Evolutionary conservation across 2,329 filamentous ascomycete species (phyloP).

Genomic region (Chrysosporium queenslandicum): DNA sequence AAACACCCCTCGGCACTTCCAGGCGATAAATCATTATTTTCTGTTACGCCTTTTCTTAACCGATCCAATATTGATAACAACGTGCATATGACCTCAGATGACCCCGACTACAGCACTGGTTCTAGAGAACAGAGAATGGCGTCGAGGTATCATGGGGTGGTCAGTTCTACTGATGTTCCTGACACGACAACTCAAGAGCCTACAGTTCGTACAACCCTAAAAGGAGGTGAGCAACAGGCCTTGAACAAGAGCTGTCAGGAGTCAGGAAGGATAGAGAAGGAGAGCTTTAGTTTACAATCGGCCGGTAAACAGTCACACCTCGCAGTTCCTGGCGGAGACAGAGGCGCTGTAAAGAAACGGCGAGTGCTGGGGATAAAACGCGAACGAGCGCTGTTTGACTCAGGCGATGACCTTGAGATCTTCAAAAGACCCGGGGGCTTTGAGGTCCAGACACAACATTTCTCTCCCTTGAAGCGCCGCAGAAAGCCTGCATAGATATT

Average conservation of each 20-base stretch:
- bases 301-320: not conserved
- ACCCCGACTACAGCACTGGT: not conserved
- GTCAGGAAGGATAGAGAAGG: not conserved
- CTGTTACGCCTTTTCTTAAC: conserved; percentile 87
- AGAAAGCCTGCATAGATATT: too few species aligned
- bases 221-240: too few species aligned
- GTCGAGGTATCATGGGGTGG: too few species aligned
- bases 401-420: not conserved
- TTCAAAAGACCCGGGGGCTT: not conserved
- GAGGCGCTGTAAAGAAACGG: not conserved
- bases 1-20: conserved; percentile 50
- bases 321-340: too few species aligned
- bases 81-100: not conserved
- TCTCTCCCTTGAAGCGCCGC: conserved; percentile 2
- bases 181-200: not conserved
- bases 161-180: not conserved
- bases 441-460: not conserved
- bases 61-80: conserved; percentile 46
- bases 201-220: not conserved
- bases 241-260: too few species aligned
- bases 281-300: not conserved
- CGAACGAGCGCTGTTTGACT: not conserved
- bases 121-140: not conserved
- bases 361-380: conserved; percentile 2
- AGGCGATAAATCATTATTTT: conserved; percentile 85